Evolutionary conservation across 1,284 basidiomycete genomes (phyloP), one percentile per base, ranked within the genome.

Genomic region (Naganishia sp.): DNA sequence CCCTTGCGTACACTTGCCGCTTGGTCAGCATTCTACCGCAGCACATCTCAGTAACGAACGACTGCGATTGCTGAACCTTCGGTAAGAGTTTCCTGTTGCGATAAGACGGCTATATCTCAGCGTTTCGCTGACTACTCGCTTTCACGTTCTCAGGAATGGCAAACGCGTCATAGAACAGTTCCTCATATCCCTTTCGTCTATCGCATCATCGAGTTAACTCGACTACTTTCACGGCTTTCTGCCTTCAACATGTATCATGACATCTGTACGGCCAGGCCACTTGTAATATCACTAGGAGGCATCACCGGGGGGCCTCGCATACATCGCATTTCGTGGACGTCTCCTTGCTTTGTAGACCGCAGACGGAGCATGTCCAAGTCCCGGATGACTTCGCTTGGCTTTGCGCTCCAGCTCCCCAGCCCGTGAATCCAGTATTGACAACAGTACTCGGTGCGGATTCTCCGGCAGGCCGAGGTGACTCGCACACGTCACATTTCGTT

Each of bases 41-140:
- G 80, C 79, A 0, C 80, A 81, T 71, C 67, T 81, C 50, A 76
- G 80, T 3, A 81, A 82, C 68, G 81, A 82, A 73, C 70, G 80
- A 31, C 80, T 82, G 67, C 69, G 79, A 15, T 70, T 81, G 63
- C 68, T 80, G 53, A 82, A 82, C 63, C 71, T 82, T 70, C 78
- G 72, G 78, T 78, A 66, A 67, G 74, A 67, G 9, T 21, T 13
- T 7, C 13, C 21, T 10, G 11, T 11, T 1, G 25, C 11, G 28
- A 49, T 13, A 46, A 11, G 4, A n/a, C 15, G 36, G 16, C 16
- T 25, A 25, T 13, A 39, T 39, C 36, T 39, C 4, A 39, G 10
- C 13, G 7, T 10, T 39, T 39, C 36, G 13, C 36, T 13, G 10
- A 13, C 36, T 39, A 13, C 13, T 13, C 36, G 36, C 36, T 10